Base-by-base conservation (phyloP, 2,329 filamentous ascomycete genomes). In the Shiraia sp. region DNA sequence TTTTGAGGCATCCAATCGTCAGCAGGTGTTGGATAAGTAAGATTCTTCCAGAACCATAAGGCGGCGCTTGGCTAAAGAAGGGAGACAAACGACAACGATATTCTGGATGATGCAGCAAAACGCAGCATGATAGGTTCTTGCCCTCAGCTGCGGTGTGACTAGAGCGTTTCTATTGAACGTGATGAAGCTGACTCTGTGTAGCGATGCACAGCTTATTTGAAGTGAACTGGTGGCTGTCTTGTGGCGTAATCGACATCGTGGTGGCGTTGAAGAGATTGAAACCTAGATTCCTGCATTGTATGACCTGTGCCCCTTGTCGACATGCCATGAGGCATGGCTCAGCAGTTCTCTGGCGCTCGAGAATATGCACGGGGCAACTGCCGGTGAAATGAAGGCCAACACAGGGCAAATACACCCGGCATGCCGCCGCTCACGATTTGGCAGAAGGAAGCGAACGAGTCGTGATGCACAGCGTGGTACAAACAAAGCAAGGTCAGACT, bases 241-340 rank as follows among this genome's bases (percentile, higher is more conserved):
- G 45, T 54, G 49, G 45, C 48, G 45, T 44, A n/a, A 42, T 25
- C 34, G 33, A 37, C 32, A 40, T 39, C 32, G 38, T 35, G 26
- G 37, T 30, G 45, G 46, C 35, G 40, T 45, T 26, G 16, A 34
- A 42, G 32, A 30, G n/a, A n/a, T n/a, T n/a, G n/a, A n/a, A n/a
- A n/a, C n/a, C n/a, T n/a, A n/a, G n/a, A n/a, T n/a, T n/a, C n/a
- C n/a, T n/a, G n/a, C n/a, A n/a, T n/a, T n/a, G n/a, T n/a, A n/a
- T n/a, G n/a, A n/a, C n/a, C n/a, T n/a, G n/a, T n/a, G n/a, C n/a
- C n/a, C n/a, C n/a, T n/a, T n/a, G n/a, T n/a, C n/a, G n/a, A n/a
- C 24, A 26, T 25, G 32, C 40, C 49, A 36, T 35, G 35, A 52
- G 46, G 36, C 40, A 46, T 45, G 41, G 46, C 46, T 27, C 44